Conservation (phyloP, 2,329 filamentous ascomycete species). For the Nemania sp. region DNA sequence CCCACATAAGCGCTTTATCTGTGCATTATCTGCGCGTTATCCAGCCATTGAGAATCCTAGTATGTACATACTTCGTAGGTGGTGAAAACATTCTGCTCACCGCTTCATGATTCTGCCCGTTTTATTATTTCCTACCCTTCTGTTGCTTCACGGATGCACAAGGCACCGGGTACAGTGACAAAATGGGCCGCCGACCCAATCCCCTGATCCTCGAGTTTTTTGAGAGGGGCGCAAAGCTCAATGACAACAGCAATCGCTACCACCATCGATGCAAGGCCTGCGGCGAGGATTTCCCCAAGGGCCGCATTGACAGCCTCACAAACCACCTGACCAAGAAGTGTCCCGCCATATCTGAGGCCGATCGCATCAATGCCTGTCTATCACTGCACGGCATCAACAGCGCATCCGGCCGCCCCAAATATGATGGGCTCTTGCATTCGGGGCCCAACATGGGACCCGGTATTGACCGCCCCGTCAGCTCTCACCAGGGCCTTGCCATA, state of each 20-base stretch:
- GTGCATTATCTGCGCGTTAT: too few relatives aligned
- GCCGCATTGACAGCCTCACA: slow-evolving; percentile 80
- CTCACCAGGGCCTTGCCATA: slow-evolving; percentile 11
- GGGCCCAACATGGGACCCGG: slow-evolving; percentile 39
- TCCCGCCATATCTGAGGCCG: slow-evolving; percentile 73
- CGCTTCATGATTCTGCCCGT: slow-evolving; percentile 41
- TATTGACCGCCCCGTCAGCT: background rate
- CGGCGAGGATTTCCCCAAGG: slow-evolving; percentile 88
- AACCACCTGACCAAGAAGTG: slow-evolving; percentile 87
- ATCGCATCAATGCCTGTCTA: slow-evolving; percentile 75
- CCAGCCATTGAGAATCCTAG: too few relatives aligned
- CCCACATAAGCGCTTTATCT: too few relatives aligned
- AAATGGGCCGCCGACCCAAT: slow-evolving; percentile 84
- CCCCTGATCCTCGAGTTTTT: slow-evolving; percentile 87
- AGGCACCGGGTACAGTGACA: slow-evolving; percentile 32
- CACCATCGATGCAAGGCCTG: slow-evolving; percentile 88
- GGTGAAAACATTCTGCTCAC: slow-evolving; percentile 37
- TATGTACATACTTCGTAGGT: too few relatives aligned
- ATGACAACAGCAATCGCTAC: slow-evolving; percentile 89
- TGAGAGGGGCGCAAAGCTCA: slow-evolving; percentile 81
- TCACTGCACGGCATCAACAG: slow-evolving; percentile 72
- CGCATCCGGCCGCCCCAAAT: slow-evolving; percentile 21
- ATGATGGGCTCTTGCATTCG: slow-evolving; percentile 34
- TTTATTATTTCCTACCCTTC: slow-evolving; percentile 34
- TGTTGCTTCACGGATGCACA: slow-evolving; percentile 19